These are phyloP conservation scores for Thalassiosira exigua DNA, from an alignment of 352 stramenopile species.

Conservation along the genomic window DNA sequence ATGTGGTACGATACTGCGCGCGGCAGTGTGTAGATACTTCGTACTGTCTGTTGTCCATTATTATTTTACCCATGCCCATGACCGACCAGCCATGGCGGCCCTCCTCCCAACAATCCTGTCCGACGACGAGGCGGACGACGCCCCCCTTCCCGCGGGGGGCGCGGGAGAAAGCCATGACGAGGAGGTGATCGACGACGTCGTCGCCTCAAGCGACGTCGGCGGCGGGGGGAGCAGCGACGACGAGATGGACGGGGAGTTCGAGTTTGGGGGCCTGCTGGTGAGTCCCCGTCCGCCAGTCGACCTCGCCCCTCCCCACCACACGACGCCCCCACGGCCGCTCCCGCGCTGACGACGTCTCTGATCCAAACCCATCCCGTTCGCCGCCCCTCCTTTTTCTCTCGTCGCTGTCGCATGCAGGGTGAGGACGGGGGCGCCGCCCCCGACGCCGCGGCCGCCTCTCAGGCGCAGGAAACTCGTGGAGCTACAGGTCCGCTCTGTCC, in stretches of 20 bases:
- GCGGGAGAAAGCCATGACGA: constrained; percentile 34
- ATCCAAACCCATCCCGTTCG: too few species aligned
- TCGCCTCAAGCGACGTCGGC: constrained; percentile 43
- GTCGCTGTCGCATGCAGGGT: too few species aligned
- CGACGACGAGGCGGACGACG: constrained; percentile 46
- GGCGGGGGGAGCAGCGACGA: constrained; percentile 45
- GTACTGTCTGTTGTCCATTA: too few species aligned
- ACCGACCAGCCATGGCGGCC: too few species aligned
- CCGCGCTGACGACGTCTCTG: too few species aligned
- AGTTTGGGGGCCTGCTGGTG: constrained; percentile 81
- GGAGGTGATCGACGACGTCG: too few species aligned
- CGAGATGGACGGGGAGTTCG: constrained; percentile 75
- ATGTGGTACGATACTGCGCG: too few species aligned
- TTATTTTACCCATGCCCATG: too few species aligned
- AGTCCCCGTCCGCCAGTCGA: constrained; percentile 21
- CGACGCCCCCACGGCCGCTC: too few species aligned
- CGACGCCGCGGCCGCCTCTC: constrained; percentile 20
- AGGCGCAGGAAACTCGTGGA: constrained; percentile 59
- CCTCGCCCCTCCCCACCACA: too few species aligned
- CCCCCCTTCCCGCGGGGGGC: not conserved
- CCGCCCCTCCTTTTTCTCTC: too few species aligned
- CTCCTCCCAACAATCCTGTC: constrained; percentile 62
- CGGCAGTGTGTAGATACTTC: too few species aligned
- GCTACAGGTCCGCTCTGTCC: constrained; percentile 78
- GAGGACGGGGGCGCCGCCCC: constrained; percentile 77